These are phyloP conservation scores for Pestalotiopsis sp. DNA, from an alignment of 2,329 filamentous ascomycete genomes.

Conservation along the genomic window DNA sequence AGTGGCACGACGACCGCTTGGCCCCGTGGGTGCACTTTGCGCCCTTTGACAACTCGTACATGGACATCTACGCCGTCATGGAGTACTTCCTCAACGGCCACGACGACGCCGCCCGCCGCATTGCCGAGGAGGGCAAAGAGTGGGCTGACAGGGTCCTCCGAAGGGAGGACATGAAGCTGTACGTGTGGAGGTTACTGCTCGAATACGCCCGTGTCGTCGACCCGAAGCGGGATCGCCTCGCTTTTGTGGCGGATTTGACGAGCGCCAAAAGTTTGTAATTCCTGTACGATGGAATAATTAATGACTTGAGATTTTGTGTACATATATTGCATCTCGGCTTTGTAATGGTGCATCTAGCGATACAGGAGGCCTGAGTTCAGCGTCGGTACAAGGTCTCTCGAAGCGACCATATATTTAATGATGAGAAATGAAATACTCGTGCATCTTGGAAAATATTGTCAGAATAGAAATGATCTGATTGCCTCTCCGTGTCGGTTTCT, in stretches of 20 bases:
- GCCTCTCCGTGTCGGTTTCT: not conserved
- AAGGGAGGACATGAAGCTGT: conserved; percentile 68
- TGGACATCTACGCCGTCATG: conserved; percentile 67
- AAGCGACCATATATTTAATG: not conserved
- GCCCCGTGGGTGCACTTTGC: conserved; percentile 74
- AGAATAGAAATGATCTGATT: not conserved
- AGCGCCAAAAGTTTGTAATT: not conserved
- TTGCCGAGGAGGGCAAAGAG: conserved; percentile 60
- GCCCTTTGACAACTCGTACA: conserved; percentile 69
- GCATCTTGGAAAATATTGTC: not conserved
- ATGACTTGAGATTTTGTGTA: not conserved
- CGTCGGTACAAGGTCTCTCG: not conserved
- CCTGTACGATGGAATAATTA: not conserved
- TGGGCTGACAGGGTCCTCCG: conserved; percentile 67
- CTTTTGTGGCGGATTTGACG: conserved; percentile 42
- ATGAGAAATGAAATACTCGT: not conserved
- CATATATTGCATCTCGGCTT: not conserved
- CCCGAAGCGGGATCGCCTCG: conserved; percentile 35
- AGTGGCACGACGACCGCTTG: conserved; percentile 75
- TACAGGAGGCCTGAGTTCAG: not conserved
- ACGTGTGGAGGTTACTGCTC: conserved; percentile 62
- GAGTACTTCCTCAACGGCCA: conserved; percentile 64
- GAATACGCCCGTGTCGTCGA: conserved; percentile 58
- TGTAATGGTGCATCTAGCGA: not conserved
- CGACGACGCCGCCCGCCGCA: conserved; percentile 52